A percentile compares a stretch with the other conserved stretches of the same genome.
phyloP scores from a whole-genome alignment of 768 basidiomycete genomes.

The Panaeolus papilionaceus region DNA sequence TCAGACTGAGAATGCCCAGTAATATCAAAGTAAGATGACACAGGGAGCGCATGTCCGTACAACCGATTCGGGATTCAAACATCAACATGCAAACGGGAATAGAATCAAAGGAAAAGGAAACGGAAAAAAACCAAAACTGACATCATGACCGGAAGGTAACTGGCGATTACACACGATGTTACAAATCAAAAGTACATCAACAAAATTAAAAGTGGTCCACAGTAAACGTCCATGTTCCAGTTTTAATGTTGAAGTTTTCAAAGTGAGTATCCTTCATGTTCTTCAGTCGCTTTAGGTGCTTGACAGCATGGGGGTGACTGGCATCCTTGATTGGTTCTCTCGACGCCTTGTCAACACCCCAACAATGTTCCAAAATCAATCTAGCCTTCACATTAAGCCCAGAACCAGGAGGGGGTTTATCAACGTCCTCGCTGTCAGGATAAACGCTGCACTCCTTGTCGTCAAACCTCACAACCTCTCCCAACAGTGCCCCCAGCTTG shows the following conservation, averaged over 20 bases:
- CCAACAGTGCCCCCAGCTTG: constrained; percentile 81
- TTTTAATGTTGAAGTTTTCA: constrained; percentile 75
- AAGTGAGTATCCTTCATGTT: constrained; percentile 88
- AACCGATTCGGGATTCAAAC: background rate
- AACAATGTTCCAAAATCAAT: constrained; percentile 81
- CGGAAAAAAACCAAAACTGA: constrained; percentile 15
- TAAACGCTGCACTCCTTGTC: constrained; percentile 95
- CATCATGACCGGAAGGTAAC: background rate
- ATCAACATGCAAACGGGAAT: constrained; percentile 6
- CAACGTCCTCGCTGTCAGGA: constrained; percentile 84
- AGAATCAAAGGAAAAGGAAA: constrained; percentile 12
- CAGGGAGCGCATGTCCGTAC: background rate
- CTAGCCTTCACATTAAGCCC: constrained; percentile 90
- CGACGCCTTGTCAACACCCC: constrained; percentile 90
- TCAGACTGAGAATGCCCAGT: background rate
- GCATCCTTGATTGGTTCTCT: constrained; percentile 88
- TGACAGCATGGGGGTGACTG: constrained; percentile 68
- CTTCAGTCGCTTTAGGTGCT: constrained; percentile 82
- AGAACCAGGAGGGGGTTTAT: constrained; percentile 82
- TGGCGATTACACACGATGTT: constrained; percentile 7
- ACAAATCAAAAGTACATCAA: constrained; percentile 16
- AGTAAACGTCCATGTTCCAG: constrained; percentile 92
- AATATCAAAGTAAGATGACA: background rate
- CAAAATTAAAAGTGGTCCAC: constrained; percentile 88
- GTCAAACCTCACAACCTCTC: constrained; percentile 87